Percentiles rank a stretch among this genome's conserved stretches.
Conservation (phyloP, 768 basidiomycete species). For the Russula vinacea region DNA sequence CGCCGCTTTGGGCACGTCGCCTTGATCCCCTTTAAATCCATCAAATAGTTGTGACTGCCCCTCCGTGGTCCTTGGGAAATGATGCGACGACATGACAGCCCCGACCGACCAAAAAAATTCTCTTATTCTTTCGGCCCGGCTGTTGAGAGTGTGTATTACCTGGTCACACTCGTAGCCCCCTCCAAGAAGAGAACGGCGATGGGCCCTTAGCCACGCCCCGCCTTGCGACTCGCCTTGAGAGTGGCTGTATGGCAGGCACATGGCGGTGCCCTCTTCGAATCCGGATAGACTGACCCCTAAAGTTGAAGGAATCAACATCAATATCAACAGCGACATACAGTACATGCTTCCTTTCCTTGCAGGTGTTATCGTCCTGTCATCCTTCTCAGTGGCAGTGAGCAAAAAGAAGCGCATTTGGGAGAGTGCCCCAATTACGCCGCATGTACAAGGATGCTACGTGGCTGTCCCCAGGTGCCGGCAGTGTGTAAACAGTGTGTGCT, state of each 20-base stretch:
- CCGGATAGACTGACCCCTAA: slow-evolving; percentile 8
- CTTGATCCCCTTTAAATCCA: slow-evolving; percentile 22
- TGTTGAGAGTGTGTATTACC: neutral
- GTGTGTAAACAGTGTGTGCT: neutral
- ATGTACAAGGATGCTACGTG: slow-evolving; percentile 22
- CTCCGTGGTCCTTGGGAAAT: slow-evolving; percentile 17
- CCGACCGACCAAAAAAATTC: neutral
- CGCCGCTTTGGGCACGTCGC: slow-evolving; percentile 24
- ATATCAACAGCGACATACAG: too few species aligned
- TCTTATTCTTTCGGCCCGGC: slow-evolving; percentile 10
- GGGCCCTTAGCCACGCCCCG: neutral
- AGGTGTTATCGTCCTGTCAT: slow-evolving; percentile 9
- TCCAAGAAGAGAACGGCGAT: slow-evolving; percentile 3
- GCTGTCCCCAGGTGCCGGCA: slow-evolving; percentile 18
- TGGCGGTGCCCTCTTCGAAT: slow-evolving; percentile 5
- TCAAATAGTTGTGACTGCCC: slow-evolving; percentile 23
- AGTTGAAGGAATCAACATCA: slow-evolving; percentile 13
- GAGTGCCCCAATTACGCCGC: slow-evolving; percentile 25
- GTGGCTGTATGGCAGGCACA: slow-evolving; percentile 9
- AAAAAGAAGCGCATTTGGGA: slow-evolving; percentile 18
- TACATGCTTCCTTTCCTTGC: neutral
- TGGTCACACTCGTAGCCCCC: neutral
- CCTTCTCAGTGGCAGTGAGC: slow-evolving; percentile 3
- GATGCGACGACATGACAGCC: slow-evolving; percentile 12
- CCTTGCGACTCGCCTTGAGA: slow-evolving; percentile 1